Conservation (phyloP, 2,329 filamentous ascomycete species). For the Shiraia bambusicola region DNA sequence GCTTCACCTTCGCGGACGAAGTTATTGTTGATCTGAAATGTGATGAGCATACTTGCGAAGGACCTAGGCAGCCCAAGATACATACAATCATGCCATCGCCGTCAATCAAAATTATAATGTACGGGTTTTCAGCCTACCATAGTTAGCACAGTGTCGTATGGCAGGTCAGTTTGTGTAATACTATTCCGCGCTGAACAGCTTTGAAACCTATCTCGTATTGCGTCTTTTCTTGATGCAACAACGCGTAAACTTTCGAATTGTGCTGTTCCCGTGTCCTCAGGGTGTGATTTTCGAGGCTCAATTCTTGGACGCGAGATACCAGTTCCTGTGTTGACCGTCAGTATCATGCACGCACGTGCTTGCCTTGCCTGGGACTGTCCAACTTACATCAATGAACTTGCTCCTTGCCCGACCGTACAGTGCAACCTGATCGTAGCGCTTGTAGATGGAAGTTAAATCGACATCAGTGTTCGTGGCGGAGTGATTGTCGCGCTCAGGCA, state of each 20-base stretch:
- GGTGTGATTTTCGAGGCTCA: constrained; percentile 35
- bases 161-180: constrained; percentile 9
- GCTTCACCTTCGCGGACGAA: constrained; percentile 53
- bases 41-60: constrained; percentile 7
- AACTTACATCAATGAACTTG: constrained; percentile 35
- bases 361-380: background rate
- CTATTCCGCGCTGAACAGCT: constrained; percentile 27
- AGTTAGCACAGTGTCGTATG: constrained; percentile 1
- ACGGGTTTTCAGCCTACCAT: constrained; percentile 47
- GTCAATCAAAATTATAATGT: constrained; percentile 57
- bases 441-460: constrained; percentile 22
- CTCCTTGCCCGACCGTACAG: constrained; percentile 34
- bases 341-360: background rate
- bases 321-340: constrained; percentile 39
- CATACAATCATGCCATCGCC: constrained; percentile 54
- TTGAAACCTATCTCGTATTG: constrained; percentile 19
- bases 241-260: constrained; percentile 22
- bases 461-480: constrained; percentile 1
- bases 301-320: constrained; percentile 43
- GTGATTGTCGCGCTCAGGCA: background rate
- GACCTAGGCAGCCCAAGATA: background rate
- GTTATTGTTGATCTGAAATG: constrained; percentile 50
- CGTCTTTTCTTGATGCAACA: constrained; percentile 26
- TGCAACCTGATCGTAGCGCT: constrained; percentile 36
- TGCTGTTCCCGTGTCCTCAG: constrained; percentile 27